Conservation (phyloP, 345 rosid species). For the Raphanus raphanistrum region DNA sequence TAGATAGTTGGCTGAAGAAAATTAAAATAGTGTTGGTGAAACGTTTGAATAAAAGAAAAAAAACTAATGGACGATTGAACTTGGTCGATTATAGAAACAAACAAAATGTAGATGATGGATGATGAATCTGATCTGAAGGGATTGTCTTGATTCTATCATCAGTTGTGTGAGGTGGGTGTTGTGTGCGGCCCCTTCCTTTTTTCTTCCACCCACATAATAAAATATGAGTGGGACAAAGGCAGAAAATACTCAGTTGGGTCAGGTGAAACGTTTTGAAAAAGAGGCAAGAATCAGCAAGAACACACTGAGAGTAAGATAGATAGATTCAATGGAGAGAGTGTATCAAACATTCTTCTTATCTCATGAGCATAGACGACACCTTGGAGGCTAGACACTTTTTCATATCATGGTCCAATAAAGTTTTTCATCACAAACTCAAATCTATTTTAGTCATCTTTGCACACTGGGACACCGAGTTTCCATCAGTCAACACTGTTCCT, state of each 20-base stretch:
- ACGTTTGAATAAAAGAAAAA: not conserved
- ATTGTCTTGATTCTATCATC: too few relatives aligned
- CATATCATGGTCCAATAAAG: conserved; percentile 52
- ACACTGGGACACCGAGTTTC: conserved; percentile 81
- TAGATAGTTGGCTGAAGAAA: too few relatives aligned
- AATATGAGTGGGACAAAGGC: not conserved
- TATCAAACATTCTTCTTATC: conserved; percentile 68
- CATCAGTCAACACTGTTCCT: conserved; percentile 61
- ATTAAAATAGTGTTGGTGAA: too few relatives aligned
- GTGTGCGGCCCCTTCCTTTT: not conserved
- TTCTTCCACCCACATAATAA: not conserved
- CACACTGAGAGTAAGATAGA: not conserved
- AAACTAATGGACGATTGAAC: too few relatives aligned
- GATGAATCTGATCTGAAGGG: too few relatives aligned
- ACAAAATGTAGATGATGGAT: too few relatives aligned
- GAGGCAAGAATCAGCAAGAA: not conserved
- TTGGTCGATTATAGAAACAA: too few relatives aligned
- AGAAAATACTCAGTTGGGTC: not conserved
- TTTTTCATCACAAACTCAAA: conserved; percentile 48
- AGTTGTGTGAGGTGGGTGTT: not conserved
- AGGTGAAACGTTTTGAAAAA: not conserved
- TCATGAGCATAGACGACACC: conserved; percentile 72
- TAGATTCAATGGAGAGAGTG: conserved; percentile 29
- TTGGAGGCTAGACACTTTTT: conserved; percentile 70
- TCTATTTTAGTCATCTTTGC: conserved; percentile 77